Evolutionary conservation across 495 filamentous ascomycete genomes (phyloP).

Genomic region (Penicilliopsis zonata): DNA sequence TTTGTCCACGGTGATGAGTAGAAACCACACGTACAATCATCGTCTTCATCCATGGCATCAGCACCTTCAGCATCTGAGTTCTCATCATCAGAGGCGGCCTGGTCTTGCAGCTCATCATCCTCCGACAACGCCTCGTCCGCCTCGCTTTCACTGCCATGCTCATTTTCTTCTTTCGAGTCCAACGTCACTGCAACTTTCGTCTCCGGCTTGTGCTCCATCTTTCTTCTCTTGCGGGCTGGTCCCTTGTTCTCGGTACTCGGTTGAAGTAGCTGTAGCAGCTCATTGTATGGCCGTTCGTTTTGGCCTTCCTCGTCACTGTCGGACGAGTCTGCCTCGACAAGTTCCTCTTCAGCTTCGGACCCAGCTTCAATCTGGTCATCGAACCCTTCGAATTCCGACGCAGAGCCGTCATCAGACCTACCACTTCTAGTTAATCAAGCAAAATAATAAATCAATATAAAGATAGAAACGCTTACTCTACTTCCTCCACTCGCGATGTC

Average conservation of each 20-base stretch:
- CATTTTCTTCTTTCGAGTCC: constrained; percentile 10
- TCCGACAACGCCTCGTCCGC: constrained; percentile 13
- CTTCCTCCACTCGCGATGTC: constrained; percentile 28
- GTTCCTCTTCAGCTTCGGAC: no score
- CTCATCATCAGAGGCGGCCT: constrained; percentile 31
- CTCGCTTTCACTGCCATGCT: no score
- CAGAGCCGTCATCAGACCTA: constrained; percentile 25
- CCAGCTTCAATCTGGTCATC: no score
- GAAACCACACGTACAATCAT: constrained; percentile 7
- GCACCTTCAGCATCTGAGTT: constrained; percentile 23
- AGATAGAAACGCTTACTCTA: constrained; percentile 16
- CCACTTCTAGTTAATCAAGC: neutral
- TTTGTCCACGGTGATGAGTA: neutral
- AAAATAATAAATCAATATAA: neutral
- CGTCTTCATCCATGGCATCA: constrained; percentile 29
- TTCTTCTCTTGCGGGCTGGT: constrained; percentile 55
- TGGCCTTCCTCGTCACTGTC: constrained; percentile 37
- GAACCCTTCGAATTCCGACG: constrained; percentile 15
- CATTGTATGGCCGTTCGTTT: constrained; percentile 44
- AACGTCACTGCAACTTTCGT: constrained; percentile 2
- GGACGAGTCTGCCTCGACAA: constrained; percentile 22
- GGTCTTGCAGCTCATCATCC: constrained; percentile 21
- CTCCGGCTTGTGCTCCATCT: constrained; percentile 34
- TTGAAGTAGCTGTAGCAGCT: constrained; percentile 51
- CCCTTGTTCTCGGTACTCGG: constrained; percentile 33